These are phyloP conservation scores for Candida michaelii DNA, from an alignment of 805 yeast species.

Conservation along the genomic window DNA sequence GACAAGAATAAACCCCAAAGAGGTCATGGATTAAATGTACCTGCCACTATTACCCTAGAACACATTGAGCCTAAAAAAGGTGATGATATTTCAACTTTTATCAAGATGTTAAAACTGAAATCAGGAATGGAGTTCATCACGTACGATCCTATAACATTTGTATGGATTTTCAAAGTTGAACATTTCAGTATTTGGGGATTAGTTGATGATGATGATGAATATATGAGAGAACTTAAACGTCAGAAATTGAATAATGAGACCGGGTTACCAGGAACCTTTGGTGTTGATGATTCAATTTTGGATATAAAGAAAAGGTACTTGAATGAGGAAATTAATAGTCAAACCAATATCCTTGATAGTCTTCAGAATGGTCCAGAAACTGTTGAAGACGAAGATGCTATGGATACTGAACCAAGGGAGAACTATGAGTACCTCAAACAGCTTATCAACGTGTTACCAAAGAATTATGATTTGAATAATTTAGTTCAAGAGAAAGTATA, in stretches of 20 bases:
- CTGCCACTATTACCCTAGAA: slow-evolving; percentile 70
- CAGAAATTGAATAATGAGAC: slow-evolving; percentile 31
- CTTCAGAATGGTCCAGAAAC: background rate
- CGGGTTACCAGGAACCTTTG: slow-evolving; percentile 41
- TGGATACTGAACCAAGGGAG: slow-evolving; percentile 10
- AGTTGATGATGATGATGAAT: slow-evolving; percentile 42
- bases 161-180: slow-evolving; percentile 79
- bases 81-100: slow-evolving; percentile 43
- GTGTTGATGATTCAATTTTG: slow-evolving; percentile 20
- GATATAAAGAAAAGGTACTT: slow-evolving; percentile 30
- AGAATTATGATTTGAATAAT: slow-evolving; percentile 29
- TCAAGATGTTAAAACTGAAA: slow-evolving; percentile 50
- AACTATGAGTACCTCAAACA: slow-evolving; percentile 36
- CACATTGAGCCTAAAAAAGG: slow-evolving; percentile 53
- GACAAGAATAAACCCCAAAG: slow-evolving; percentile 52
- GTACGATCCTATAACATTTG: slow-evolving; percentile 70
- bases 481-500: slow-evolving; percentile 62
- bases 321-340: slow-evolving; percentile 27
- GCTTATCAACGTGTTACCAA: slow-evolving; percentile 32
- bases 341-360: slow-evolving; percentile 5
- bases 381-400: slow-evolving; percentile 14
- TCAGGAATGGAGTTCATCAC: slow-evolving; percentile 78
- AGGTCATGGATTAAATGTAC: slow-evolving; percentile 73
- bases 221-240: slow-evolving; percentile 33
- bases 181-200: slow-evolving; percentile 97